These are phyloP conservation scores for Ceratocystis albifundus DNA, from an alignment of 2,329 filamentous ascomycete species.

Conservation along the genomic window DNA sequence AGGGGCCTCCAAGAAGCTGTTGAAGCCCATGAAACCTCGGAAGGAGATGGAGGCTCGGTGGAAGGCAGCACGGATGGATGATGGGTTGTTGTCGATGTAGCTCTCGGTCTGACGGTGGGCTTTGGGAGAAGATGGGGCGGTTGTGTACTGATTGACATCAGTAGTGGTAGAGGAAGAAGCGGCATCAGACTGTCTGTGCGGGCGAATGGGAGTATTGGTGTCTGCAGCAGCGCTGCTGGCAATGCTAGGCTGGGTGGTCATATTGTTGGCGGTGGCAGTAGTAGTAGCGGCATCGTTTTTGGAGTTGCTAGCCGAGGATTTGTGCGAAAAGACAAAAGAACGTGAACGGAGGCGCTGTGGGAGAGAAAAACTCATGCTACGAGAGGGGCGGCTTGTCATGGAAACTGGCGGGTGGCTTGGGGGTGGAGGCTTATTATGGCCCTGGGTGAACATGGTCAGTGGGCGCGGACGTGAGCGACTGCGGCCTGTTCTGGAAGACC, in stretches of 20 bases:
- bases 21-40: conserved; percentile 41
- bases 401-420: conserved; percentile 16
- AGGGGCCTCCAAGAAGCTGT: conserved; percentile 28
- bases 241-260: neutral
- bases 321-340: conserved; percentile 32
- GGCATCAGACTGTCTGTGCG: conserved; percentile 24
- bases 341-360: conserved; percentile 39
- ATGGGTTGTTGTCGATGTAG: conserved; percentile 27
- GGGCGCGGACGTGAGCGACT: conserved; percentile 17
- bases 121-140: conserved; percentile 26
- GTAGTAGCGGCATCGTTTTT: conserved; percentile 23
- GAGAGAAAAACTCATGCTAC: conserved; percentile 41
- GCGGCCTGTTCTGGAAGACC: neutral
- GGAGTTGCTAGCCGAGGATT: conserved; percentile 29
- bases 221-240: neutral
- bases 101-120: conserved; percentile 26
- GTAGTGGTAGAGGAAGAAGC: neutral
- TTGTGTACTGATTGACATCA: conserved; percentile 28
- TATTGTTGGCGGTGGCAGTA: conserved; percentile 4
- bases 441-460: conserved; percentile 14
- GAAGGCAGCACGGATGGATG: conserved; percentile 40
- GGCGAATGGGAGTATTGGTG: conserved; percentile 25
- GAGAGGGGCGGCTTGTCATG: conserved; percentile 23
- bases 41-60: conserved; percentile 46
- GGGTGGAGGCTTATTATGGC: conserved; percentile 4